Conservation (phyloP, 345 rosid genomes). For the Rhizophora apiculata region DNA sequence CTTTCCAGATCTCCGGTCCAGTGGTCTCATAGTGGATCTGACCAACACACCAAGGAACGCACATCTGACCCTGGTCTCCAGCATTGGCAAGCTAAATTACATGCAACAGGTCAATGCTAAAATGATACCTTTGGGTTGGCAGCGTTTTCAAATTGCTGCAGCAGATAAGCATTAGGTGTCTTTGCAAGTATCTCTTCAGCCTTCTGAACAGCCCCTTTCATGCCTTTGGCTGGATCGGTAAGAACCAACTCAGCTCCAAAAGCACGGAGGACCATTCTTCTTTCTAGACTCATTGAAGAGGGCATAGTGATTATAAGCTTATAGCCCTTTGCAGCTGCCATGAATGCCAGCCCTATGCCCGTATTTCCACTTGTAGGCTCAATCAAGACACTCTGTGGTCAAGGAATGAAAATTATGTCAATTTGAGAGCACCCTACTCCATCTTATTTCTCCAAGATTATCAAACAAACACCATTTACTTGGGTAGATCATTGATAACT, state of each 20-base stretch:
- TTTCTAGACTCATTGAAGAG: constrained; percentile 80
- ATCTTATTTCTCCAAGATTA: constrained; percentile 1
- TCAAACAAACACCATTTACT: background rate
- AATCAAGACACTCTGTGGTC: constrained; percentile 56
- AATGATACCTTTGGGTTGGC: constrained; percentile 77
- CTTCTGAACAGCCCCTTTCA: constrained; percentile 85
- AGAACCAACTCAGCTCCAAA: constrained; percentile 78
- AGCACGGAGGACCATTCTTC: constrained; percentile 78
- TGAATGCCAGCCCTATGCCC: constrained; percentile 83
- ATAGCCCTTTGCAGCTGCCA: constrained; percentile 81
- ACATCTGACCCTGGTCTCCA: background rate
- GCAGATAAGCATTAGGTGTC: constrained; percentile 72
- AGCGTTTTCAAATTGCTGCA: constrained; percentile 78
- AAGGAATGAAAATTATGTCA: constrained; percentile 14
- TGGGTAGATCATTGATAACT: background rate
- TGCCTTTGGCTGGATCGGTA: constrained; percentile 82
- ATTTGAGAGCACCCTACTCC: constrained; percentile 2
- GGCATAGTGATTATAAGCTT: constrained; percentile 82
- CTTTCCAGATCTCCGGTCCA: constrained; percentile 89
- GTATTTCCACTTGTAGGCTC: constrained; percentile 91
- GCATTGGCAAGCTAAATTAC: constrained; percentile 4
- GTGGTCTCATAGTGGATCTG: constrained; percentile 83
- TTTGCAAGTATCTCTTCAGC: constrained; percentile 70
- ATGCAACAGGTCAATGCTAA: background rate
- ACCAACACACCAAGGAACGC: constrained; percentile 28